Conservation (phyloP, 2,329 filamentous ascomycete genomes). For the Parastagonospora nodorum region DNA sequence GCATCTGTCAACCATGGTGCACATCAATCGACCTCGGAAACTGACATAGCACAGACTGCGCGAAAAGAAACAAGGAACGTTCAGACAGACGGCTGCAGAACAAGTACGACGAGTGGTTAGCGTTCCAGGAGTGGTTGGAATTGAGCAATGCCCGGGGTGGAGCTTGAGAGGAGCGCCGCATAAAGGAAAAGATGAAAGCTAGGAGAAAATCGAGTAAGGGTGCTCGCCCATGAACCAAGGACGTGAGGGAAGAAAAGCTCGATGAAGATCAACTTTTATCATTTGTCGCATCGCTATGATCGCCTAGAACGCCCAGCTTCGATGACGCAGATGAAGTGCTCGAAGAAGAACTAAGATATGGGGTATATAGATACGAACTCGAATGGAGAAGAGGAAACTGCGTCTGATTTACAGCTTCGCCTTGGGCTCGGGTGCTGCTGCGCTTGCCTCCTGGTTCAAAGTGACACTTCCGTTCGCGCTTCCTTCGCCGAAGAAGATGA, state of each 20-base stretch:
- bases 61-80: not conserved
- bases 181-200: too few relatives aligned
- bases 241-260: too few relatives aligned
- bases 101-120: not conserved
- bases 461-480: slow-evolving; percentile 76
- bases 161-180: not conserved
- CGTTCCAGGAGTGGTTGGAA: slow-evolving; percentile 2
- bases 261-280: too few relatives aligned
- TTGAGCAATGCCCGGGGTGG: not conserved
- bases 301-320: too few relatives aligned
- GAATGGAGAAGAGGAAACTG: not conserved
- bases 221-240: too few relatives aligned
- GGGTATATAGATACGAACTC: too few relatives aligned
- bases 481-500: slow-evolving; percentile 95
- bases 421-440: slow-evolving; percentile 55
- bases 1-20: too few relatives aligned
- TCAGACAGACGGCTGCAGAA: not conserved
- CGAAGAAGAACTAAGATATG: too few relatives aligned
- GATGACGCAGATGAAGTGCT: too few relatives aligned
- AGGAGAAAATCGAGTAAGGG: too few relatives aligned
- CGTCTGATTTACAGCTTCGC: slow-evolving; percentile 51
- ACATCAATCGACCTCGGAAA: too few relatives aligned
- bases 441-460: slow-evolving; percentile 86
- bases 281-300: too few relatives aligned
- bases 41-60: not conserved